These are phyloP conservation scores for Aspergillus haitiensis DNA, from an alignment of 495 filamentous ascomycete species.

Conservation along the genomic window DNA sequence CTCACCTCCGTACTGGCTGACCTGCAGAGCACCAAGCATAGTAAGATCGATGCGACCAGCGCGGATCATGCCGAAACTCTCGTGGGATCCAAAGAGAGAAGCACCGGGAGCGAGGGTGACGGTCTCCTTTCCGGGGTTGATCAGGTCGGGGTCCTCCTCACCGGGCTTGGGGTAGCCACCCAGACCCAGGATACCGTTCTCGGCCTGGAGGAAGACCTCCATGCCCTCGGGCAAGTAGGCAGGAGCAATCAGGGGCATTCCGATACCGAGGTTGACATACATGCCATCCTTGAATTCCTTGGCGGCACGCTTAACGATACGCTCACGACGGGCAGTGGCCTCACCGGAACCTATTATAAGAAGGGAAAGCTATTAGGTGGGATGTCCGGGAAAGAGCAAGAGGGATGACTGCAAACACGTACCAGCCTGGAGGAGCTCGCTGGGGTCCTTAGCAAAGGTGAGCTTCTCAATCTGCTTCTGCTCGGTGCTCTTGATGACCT, in stretches of 20 bases:
- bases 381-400: too few relatives aligned
- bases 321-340: conserved; percentile 70
- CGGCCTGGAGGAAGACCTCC: conserved; percentile 80
- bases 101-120: conserved; percentile 79
- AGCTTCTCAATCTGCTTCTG: conserved; percentile 81
- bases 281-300: conserved; percentile 93
- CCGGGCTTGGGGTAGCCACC: conserved; percentile 79
- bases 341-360: conserved; percentile 56
- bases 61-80: conserved; percentile 92
- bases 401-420: neutral
- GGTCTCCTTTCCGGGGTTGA: conserved; percentile 93
- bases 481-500: conserved; percentile 72
- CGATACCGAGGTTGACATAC: conserved; percentile 92
- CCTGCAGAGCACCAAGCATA: conserved; percentile 89
- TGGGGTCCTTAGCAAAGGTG: conserved; percentile 67
- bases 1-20: conserved; percentile 72
- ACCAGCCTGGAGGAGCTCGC: conserved; percentile 53
- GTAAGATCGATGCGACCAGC: conserved; percentile 85
- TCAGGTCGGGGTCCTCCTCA: conserved; percentile 80
- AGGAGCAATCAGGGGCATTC: conserved; percentile 87
- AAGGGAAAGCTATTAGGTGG: too few relatives aligned
- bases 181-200: conserved; percentile 88
- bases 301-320: conserved; percentile 80
- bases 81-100: conserved; percentile 77
- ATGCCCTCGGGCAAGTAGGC: conserved; percentile 74